Conservation (phyloP, 208 protist species). For the Trypanosoma rangeli region DNA sequence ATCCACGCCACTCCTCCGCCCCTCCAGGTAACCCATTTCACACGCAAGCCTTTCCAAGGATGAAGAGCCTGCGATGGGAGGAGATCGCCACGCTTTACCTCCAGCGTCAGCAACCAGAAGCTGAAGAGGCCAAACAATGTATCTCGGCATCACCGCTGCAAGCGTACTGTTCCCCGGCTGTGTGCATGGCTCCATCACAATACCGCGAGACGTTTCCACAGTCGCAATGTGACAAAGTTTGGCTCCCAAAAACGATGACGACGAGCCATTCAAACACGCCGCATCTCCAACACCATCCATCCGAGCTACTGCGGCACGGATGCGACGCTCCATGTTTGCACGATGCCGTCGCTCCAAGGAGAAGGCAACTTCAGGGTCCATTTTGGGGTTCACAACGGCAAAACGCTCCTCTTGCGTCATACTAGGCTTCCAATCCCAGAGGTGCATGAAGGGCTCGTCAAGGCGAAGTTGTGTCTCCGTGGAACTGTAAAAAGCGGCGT, state of each 20-base stretch:
- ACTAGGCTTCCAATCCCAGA: slow-evolving; percentile 21
- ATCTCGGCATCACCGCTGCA: slow-evolving; percentile 20
- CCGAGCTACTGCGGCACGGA: slow-evolving; percentile 16
- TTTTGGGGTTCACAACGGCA: slow-evolving; percentile 12
- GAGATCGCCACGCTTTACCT: slow-evolving; percentile 9
- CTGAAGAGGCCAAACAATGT: slow-evolving; percentile 19
- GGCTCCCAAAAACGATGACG: neutral
- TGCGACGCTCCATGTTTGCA: slow-evolving; percentile 18
- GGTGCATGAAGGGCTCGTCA: slow-evolving; percentile 23
- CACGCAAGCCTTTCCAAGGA: slow-evolving; percentile 23
- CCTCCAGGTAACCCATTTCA: slow-evolving; percentile 18
- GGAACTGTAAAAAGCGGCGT: slow-evolving; percentile 30
- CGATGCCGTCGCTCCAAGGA: slow-evolving; percentile 5
- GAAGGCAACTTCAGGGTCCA: slow-evolving; percentile 20
- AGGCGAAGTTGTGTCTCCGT: slow-evolving; percentile 13
- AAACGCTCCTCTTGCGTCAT: slow-evolving; percentile 23
- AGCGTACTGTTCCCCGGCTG: slow-evolving; percentile 11
- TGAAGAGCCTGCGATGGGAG: slow-evolving; percentile 20
- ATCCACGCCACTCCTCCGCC: slow-evolving; percentile 1
- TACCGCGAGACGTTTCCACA: neutral
- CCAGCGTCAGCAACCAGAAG: neutral
- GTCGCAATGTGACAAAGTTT: slow-evolving; percentile 26
- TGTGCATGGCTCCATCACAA: slow-evolving; percentile 18
- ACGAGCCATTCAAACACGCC: neutral
- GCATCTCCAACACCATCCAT: slow-evolving; percentile 8